Conservation (phyloP, 805 yeast genomes). For the Maudiozyma turicensis region DNA sequence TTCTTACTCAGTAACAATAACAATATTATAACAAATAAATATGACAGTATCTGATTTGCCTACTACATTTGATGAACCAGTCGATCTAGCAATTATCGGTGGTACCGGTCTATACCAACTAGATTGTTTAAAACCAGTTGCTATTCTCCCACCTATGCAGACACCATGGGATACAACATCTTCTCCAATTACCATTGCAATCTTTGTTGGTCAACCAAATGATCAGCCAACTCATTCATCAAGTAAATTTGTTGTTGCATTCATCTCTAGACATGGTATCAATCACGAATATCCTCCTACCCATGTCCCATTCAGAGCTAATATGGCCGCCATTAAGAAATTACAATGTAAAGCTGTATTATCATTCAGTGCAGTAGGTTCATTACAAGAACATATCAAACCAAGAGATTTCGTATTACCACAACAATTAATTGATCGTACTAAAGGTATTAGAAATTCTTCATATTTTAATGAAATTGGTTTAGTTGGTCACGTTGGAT, state of each 20-base stretch:
- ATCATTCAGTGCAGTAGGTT: conserved; percentile 95
- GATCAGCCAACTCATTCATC: conserved; percentile 32
- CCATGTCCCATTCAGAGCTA: conserved; percentile 87
- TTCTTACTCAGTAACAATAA: no score
- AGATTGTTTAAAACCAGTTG: conserved; percentile 75
- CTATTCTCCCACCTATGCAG: conserved; percentile 57
- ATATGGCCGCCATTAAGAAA: conserved; percentile 87
- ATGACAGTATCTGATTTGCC: conserved; percentile 23
- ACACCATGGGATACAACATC: conserved; percentile 99
- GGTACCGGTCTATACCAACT: conserved; percentile 96
- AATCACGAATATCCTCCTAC: conserved; percentile 86
- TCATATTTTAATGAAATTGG: conserved; percentile 82
- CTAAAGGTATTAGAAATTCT: conserved; percentile 86
- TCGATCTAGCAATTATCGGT: conserved; percentile 83
- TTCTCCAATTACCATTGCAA: conserved; percentile 85
- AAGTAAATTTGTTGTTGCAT: conserved; percentile 65
- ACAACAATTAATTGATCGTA: conserved; percentile 91
- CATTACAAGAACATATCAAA: conserved; percentile 74
- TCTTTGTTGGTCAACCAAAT: conserved; percentile 35
- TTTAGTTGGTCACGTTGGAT: conserved; percentile 93
- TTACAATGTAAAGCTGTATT: conserved; percentile 80
- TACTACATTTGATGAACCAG: conserved; percentile 26
- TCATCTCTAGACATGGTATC: conserved; percentile 88
- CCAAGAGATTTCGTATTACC: conserved; percentile 98
- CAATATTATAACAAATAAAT: no score